phyloP scores from a whole-genome alignment of 2,329 filamentous ascomycete species.

The Trichoderma gracile region DNA sequence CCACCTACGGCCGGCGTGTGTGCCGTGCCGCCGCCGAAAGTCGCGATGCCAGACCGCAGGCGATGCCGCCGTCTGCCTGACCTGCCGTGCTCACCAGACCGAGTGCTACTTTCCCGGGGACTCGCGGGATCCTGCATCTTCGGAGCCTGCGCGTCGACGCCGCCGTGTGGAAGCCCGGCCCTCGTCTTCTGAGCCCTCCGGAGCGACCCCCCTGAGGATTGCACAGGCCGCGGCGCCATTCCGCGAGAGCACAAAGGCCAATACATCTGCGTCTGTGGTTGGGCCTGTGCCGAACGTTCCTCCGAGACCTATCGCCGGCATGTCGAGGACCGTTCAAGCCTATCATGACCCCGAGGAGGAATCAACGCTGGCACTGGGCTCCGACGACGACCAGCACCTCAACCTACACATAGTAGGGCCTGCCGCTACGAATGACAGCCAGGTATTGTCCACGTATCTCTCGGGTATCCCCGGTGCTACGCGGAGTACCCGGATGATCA shows the following conservation, averaged over 20 bases:
- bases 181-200: neutral
- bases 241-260: conserved; percentile 12
- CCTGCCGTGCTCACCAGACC: conserved; percentile 59
- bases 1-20: conserved; percentile 61
- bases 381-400: conserved; percentile 42
- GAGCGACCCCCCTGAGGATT: neutral
- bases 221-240: neutral
- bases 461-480: conserved; percentile 37
- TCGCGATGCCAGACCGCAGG: conserved; percentile 61
- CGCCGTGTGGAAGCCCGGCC: conserved; percentile 24
- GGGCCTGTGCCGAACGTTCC: conserved; percentile 1
- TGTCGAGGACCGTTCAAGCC: neutral
- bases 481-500: conserved; percentile 36
- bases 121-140: conserved; percentile 31
- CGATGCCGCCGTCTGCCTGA: conserved; percentile 53
- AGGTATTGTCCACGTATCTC: conserved; percentile 61
- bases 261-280: conserved; percentile 1
- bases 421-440: conserved; percentile 59
- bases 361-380: conserved; percentile 35
- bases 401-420: conserved; percentile 60
- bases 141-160: conserved; percentile 27
- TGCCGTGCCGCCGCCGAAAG: conserved; percentile 61
- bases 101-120: conserved; percentile 56
- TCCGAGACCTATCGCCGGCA: neutral
- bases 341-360: conserved; percentile 27